Evolutionary conservation across 2,329 filamentous ascomycete species (phyloP), one percentile per base, ranked within the genome.

Genomic region (Stachybotrys elegans): DNA sequence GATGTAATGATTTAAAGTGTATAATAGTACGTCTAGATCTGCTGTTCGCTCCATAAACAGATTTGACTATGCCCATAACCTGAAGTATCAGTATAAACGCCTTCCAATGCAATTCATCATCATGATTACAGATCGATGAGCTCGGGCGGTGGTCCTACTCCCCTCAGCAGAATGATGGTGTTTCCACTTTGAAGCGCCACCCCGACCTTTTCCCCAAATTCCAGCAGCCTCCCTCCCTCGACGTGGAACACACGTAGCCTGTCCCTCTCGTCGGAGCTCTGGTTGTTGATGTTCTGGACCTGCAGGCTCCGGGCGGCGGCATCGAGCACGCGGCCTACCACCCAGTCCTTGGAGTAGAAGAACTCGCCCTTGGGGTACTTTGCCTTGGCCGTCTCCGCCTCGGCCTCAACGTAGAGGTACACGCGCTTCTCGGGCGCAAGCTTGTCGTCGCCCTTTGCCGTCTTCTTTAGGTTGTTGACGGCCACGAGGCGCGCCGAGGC

Each of bases 171-270:
- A 20, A 97, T 90, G 51, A 98, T 81, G 11, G 90, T 96, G 61
- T 98, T 92, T 2, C 93, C 93, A 53, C 79, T 91, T 51, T 80
- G 79, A 46, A 94, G 71, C 22, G 74, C 75, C 42, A 74, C 73
- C 5, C 89, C 90, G 44, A 95, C 73, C 71, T 92, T 91, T 66
- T 96, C 91, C 20, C 78, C 82, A 57, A 94, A 98, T 48, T 93
- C 91, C 50, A 98, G 65, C 49, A 98, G 64, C 46, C 89, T 73
- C 0, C 93, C 93, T 0, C 86, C 88, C 60, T 98, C 91, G 1
- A 98, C 88, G 61, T 97, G 91, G 58, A 95, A 98, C 0, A 98
- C 82, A 8, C 93, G 72, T 51, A 98, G 63, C 64, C 86, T 86
- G 47, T 90, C 84, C 60, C 86, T 83, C 68, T 94, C 88, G 12